phyloP scores from a whole-genome alignment of 768 basidiomycete species.

The Panellus pusillus region DNA sequence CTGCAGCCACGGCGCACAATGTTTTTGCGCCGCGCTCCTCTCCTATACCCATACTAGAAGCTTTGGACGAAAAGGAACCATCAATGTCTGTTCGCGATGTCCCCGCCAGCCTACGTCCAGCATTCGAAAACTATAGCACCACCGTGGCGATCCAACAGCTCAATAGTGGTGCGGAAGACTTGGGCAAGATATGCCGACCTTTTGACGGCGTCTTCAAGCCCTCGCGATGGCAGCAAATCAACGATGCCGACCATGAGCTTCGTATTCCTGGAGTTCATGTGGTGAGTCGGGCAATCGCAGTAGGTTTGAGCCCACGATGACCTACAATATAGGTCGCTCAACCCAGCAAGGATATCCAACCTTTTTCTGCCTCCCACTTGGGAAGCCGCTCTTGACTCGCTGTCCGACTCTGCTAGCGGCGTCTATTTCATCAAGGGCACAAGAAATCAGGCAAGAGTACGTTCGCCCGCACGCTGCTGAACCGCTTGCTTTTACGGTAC shows the following conservation, averaged over 20 bases:
- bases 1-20: slow-evolving; percentile 42
- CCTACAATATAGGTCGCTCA: slow-evolving; percentile 31
- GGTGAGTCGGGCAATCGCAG: slow-evolving; percentile 34
- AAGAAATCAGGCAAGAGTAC: slow-evolving; percentile 92
- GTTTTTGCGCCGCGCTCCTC: slow-evolving; percentile 80
- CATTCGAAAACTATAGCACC: slow-evolving; percentile 26
- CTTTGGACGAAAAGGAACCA: slow-evolving; percentile 11
- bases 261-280: slow-evolving; percentile 49
- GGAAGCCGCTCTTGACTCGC: slow-evolving; percentile 34
- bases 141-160: slow-evolving; percentile 60
- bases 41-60: slow-evolving; percentile 60
- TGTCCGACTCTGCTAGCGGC: slow-evolving; percentile 24
- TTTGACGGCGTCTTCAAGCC: slow-evolving; percentile 66
- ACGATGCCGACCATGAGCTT: slow-evolving; percentile 35
- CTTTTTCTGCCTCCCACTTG: slow-evolving; percentile 41
- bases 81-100: slow-evolving; percentile 12
- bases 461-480: slow-evolving; percentile 72
- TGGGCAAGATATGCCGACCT: slow-evolving; percentile 60
- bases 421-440: slow-evolving; percentile 73
- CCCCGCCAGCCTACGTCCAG: slow-evolving; percentile 18
- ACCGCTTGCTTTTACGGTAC: slow-evolving; percentile 62
- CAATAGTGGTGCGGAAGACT: slow-evolving; percentile 61
- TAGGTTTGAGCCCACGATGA: not conserved
- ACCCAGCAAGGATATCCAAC: slow-evolving; percentile 38
- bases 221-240: slow-evolving; percentile 40